phyloP scores from a whole-genome alignment of 257 asterid genomes.

The Nicotiana knightiana region DNA sequence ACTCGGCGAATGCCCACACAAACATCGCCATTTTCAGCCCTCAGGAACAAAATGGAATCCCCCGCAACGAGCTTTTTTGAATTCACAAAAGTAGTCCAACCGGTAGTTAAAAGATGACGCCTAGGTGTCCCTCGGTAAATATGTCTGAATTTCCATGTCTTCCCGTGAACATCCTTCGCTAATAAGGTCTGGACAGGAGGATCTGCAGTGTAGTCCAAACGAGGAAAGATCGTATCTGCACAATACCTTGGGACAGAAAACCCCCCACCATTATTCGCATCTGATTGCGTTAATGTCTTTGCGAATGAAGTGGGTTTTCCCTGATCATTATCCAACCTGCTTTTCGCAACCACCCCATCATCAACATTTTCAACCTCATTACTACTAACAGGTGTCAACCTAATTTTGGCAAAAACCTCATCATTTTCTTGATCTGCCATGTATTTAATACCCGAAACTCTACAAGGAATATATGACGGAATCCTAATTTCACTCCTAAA shows the following conservation, averaged over 20 bases:
- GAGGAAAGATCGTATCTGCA: constrained; percentile 81
- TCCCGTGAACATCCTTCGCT: constrained; percentile 88
- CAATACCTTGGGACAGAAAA: constrained; percentile 92
- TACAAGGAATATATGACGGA: constrained; percentile 52
- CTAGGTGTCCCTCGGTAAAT: constrained; percentile 84
- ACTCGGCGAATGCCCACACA: constrained; percentile 82
- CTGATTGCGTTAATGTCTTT: constrained; percentile 82
- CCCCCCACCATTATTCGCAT: constrained; percentile 93
- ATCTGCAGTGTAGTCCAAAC: constrained; percentile 54
- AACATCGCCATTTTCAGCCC: constrained; percentile 69
- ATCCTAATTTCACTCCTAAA: constrained; percentile 36
- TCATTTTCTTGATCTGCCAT: constrained; percentile 89
- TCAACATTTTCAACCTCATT: constrained; percentile 32
- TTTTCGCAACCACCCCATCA: constrained; percentile 14
- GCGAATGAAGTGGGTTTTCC: constrained; percentile 67
- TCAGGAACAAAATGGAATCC: constrained; percentile 79
- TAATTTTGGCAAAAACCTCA: constrained; percentile 63
- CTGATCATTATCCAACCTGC: constrained; percentile 23
- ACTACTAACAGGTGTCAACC: constrained; percentile 32
- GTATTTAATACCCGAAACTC: constrained; percentile 48
- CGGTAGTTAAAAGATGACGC: constrained; percentile 91
- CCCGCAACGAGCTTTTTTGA: constrained; percentile 91
- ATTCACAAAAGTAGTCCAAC: constrained; percentile 93
- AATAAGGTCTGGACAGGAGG: constrained; percentile 80
- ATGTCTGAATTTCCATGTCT: constrained; percentile 86